These are phyloP conservation scores for Cicer yamashitae DNA, from an alignment of 306 rosid genomes.

Conservation along the genomic window DNA sequence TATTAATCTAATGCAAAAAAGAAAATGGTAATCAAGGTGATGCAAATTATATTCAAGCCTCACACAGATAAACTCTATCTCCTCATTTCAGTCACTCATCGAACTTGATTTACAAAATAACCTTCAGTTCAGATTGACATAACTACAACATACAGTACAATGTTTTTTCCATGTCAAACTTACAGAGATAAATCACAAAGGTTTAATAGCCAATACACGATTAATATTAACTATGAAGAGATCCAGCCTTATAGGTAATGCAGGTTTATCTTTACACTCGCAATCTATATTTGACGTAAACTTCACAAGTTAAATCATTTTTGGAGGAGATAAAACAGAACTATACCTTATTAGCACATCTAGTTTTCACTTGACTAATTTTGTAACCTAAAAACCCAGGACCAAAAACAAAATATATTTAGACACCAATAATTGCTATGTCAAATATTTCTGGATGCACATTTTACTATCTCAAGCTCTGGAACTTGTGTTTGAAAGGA, in stretches of 20 bases:
- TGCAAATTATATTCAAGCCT: background rate
- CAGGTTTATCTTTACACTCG: slow-evolving; percentile 15
- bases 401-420: slow-evolving; percentile 19
- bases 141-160: background rate
- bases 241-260: background rate
- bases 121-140: slow-evolving; percentile 15
- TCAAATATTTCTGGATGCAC: background rate
- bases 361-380: slow-evolving; percentile 20
- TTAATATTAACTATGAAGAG: too few relatives aligned
- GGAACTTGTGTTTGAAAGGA: background rate
- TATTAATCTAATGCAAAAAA: slow-evolving; percentile 5
- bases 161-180: background rate
- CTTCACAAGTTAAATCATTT: background rate
- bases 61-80: slow-evolving; percentile 4
- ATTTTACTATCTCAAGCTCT: slow-evolving; percentile 6
- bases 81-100: background rate
- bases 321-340: background rate
- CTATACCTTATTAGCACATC: background rate
- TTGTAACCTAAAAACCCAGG: background rate
- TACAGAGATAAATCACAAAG: background rate
- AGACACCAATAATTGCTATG: background rate
- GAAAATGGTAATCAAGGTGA: background rate
- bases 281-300: slow-evolving; percentile 13
- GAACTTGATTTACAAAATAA: slow-evolving; percentile 1
- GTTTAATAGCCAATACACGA: too few relatives aligned